Percentiles rank a stretch among this genome's conserved stretches.
Evolutionary conservation across 163 green algal genomes (phyloP).

Genomic region (Scenedesmus sp.): DNA sequence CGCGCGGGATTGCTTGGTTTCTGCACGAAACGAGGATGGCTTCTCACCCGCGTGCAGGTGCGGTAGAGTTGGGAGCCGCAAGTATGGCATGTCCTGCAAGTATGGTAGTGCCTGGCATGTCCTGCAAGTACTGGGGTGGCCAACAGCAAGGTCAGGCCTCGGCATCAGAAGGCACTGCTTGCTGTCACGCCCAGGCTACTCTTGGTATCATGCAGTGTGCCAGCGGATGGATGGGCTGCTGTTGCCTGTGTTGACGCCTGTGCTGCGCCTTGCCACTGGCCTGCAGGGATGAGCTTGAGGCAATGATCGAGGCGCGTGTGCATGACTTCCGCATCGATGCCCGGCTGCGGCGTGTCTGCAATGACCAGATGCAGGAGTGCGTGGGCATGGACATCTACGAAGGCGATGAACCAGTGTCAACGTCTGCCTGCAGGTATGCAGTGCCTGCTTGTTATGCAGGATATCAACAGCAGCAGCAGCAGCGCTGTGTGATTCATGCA

Average conservation of each 20-base stretch:
- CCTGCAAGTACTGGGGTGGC: too few species aligned
- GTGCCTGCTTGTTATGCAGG: constrained; percentile 21
- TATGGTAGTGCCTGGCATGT: neutral
- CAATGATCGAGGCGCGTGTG: constrained; percentile 83
- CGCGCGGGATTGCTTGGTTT: constrained; percentile 88
- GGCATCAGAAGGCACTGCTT: too few species aligned
- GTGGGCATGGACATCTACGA: constrained; percentile 57
- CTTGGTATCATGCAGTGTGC: too few species aligned
- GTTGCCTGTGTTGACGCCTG: neutral
- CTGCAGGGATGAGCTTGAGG: constrained; percentile 81
- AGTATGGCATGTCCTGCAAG: neutral
- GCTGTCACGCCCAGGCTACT: too few species aligned
- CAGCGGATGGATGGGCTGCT: neutral
- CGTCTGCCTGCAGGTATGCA: constrained; percentile 67
- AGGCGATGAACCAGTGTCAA: constrained; percentile 49
- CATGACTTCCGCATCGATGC: constrained; percentile 89
- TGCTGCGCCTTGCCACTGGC: neutral
- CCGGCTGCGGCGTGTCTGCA: constrained; percentile 69
- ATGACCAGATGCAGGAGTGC: constrained; percentile 78
- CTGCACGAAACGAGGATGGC: constrained; percentile 71
- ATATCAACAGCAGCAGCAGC: neutral
- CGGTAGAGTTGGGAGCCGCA: neutral
- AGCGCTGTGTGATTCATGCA: neutral
- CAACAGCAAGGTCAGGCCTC: too few species aligned
- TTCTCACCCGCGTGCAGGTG: constrained; percentile 63